Evolutionary conservation across 2,329 filamentous ascomycete genomes (phyloP).

Genomic region (Leptodontidium sp.): DNA sequence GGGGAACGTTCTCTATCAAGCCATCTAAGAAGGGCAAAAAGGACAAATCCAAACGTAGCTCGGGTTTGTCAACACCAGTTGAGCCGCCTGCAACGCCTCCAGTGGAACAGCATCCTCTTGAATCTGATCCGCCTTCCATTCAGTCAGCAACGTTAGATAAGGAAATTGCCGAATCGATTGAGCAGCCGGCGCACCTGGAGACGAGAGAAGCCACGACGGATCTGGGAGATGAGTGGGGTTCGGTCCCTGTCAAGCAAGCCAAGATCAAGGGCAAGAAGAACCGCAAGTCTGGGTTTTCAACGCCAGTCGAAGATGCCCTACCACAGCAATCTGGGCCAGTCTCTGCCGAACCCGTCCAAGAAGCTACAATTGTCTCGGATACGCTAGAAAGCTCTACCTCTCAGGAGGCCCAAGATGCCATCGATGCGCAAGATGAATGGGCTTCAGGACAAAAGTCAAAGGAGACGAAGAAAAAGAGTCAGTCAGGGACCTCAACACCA

Average conservation of each 20-base stretch:
- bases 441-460: constrained; percentile 31
- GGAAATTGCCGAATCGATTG: background rate
- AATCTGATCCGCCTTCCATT: background rate
- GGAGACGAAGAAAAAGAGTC: constrained; percentile 18
- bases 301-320: constrained; percentile 14
- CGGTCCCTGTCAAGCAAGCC: constrained; percentile 14
- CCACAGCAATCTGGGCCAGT: background rate
- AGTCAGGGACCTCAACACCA: background rate
- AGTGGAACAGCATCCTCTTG: background rate
- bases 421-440: constrained; percentile 23
- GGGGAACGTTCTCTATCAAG: constrained; percentile 23
- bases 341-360: background rate
- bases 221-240: constrained; percentile 21
- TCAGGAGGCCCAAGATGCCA: background rate
- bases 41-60: constrained; percentile 15
- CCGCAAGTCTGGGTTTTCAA: constrained; percentile 13
- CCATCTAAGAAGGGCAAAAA: constrained; percentile 18
- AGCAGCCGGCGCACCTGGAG: background rate
- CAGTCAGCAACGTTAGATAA: background rate
- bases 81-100: constrained; percentile 6
- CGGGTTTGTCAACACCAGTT: constrained; percentile 2
- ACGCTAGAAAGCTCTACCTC: background rate
- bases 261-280: constrained; percentile 14
- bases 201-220: background rate
- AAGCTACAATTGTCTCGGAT: background rate